A percentile compares a stretch with the other conserved stretches of the same genome.
Conservation (phyloP, 2,329 filamentous ascomycete species). For the Lachnellula occidentalis region DNA sequence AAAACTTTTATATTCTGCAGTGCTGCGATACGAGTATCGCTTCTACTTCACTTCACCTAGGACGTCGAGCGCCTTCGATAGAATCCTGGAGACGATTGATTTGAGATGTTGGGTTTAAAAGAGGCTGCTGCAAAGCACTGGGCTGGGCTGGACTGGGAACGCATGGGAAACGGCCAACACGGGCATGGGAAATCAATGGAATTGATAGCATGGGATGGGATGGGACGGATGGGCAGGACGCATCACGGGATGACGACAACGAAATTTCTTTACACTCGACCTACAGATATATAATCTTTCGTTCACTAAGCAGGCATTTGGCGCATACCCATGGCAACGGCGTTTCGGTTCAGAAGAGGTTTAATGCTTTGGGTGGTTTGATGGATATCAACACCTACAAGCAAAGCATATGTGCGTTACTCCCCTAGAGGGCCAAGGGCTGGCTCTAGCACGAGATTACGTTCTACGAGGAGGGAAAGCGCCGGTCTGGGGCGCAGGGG, state of each 20-base stretch:
- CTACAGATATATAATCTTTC: conserved; percentile 9
- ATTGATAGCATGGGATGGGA: conserved; percentile 1
- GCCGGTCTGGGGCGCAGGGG: background rate
- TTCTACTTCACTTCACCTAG: conserved; percentile 16
- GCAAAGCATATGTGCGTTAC: background rate
- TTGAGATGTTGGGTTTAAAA: conserved; percentile 9
- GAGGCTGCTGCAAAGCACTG: conserved; percentile 12
- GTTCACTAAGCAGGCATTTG: conserved; percentile 7
- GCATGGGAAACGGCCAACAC: conserved; percentile 4
- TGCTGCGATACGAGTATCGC: conserved; percentile 17
- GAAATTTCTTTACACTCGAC: conserved; percentile 6
- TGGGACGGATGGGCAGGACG: conserved; percentile 1
- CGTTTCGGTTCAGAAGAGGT: conserved; percentile 18
- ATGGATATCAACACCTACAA: conserved; percentile 4
- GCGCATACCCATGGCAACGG: conserved; percentile 22
- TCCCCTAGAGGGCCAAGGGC: conserved; percentile 17
- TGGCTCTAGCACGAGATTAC: conserved; percentile 12
- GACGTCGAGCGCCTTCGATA: conserved; percentile 16
- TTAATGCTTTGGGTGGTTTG: background rate
- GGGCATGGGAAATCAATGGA: background rate
- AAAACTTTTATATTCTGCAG: conserved; percentile 17
- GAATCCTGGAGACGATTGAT: conserved; percentile 14
- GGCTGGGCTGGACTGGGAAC: conserved; percentile 12
- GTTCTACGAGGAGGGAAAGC: conserved; percentile 4
- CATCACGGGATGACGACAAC: conserved; percentile 8